Conservation (phyloP, 345 rosid genomes). For the Rhizophora apiculata region DNA sequence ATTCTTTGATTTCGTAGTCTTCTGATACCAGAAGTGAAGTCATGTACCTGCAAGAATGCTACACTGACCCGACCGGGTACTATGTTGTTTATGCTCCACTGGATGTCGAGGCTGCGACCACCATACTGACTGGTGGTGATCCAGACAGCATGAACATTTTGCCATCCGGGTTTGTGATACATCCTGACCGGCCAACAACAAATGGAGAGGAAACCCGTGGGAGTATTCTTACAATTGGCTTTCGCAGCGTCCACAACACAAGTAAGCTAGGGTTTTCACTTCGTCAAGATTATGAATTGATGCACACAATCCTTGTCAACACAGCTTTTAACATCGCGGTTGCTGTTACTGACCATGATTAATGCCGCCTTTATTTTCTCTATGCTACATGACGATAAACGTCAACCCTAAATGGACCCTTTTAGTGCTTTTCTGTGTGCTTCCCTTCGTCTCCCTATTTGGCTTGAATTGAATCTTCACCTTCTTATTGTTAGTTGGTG, state of each 20-base stretch:
- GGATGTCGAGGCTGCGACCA: conserved; percentile 18
- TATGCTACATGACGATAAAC: too few species aligned
- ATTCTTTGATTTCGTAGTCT: conserved; percentile 16
- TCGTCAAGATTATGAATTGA: too few species aligned
- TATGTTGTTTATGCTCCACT: conserved; percentile 43
- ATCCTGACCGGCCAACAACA: conserved; percentile 24
- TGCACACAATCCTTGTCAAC: too few species aligned
- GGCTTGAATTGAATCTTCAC: too few species aligned
- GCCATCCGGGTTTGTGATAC: conserved; percentile 44
- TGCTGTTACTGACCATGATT: too few species aligned
- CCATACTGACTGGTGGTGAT: conserved; percentile 31
- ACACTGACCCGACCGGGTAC: conserved; percentile 22
- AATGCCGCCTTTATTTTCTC: too few species aligned
- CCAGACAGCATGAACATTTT: conserved; percentile 23
- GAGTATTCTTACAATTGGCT: conserved; percentile 33
- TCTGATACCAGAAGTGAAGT: conserved; percentile 7
- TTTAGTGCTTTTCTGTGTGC: too few species aligned
- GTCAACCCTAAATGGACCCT: too few species aligned
- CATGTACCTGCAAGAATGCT: conserved; percentile 41
- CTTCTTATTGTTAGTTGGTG: too few species aligned
- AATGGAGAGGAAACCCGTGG: conserved; percentile 10
- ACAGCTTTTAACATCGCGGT: too few species aligned
- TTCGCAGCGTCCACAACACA: conserved; percentile 11
- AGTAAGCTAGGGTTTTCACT: too few species aligned
- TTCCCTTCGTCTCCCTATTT: too few species aligned